These are phyloP conservation scores for Phytophthora ohioensis DNA, from an alignment of 352 stramenopile genomes.

Conservation along the genomic window DNA sequence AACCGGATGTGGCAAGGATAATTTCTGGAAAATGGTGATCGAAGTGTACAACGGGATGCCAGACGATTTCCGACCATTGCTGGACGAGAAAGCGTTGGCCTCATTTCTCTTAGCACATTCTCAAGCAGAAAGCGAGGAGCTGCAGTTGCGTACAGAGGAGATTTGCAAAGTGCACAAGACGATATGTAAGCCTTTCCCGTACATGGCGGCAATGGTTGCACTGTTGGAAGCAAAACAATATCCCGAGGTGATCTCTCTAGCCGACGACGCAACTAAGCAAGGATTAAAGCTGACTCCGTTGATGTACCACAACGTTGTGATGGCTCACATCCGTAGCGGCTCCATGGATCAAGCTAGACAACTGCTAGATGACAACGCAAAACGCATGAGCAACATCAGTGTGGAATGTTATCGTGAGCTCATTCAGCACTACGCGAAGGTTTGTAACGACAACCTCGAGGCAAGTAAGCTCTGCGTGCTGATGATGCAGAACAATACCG, in stretches of 20 bases:
- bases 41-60: constrained; percentile 21
- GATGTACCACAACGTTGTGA: constrained; percentile 17
- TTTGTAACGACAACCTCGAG: constrained; percentile 45
- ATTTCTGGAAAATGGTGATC: constrained; percentile 12
- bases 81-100: constrained; percentile 3
- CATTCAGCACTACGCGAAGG: constrained; percentile 57
- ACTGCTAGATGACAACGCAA: constrained; percentile 28
- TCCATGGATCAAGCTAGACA: constrained; percentile 17
- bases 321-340: constrained; percentile 17
- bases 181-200: constrained; percentile 11
- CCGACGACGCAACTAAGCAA: neutral
- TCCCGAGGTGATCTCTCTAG: constrained; percentile 4
- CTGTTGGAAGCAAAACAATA: constrained; percentile 21
- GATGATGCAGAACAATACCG: constrained; percentile 76
- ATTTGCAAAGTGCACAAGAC: constrained; percentile 22
- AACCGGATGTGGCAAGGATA: constrained; percentile 1
- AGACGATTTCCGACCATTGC: neutral
- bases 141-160: neutral
- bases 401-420: constrained; percentile 68
- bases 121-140: constrained; percentile 8
- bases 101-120: constrained; percentile 10
- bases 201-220: constrained; percentile 1
- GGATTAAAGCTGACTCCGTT: constrained; percentile 2
- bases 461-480: constrained; percentile 61
- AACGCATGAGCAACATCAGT: constrained; percentile 56